These are phyloP conservation scores for Candida pseudocylindracea DNA, from an alignment of 1,139 yeast genomes.

Conservation along the genomic window DNA sequence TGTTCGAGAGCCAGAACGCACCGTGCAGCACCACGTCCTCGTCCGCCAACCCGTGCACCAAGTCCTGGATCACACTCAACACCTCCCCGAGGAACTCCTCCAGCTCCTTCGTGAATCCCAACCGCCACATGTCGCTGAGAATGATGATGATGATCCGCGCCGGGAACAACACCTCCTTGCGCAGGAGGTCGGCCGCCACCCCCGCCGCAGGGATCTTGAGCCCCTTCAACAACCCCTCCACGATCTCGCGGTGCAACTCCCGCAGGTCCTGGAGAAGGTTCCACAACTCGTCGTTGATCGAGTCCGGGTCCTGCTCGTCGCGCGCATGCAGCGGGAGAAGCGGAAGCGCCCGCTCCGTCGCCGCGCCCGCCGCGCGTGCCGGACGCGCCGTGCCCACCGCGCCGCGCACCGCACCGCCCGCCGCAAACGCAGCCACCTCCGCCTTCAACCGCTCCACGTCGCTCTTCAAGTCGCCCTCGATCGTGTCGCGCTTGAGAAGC, in stretches of 20 bases:
- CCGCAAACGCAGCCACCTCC: slow-evolving; percentile 22
- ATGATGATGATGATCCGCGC: slow-evolving; percentile 86
- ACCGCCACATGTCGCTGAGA: slow-evolving; percentile 95
- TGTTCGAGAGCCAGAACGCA: slow-evolving; percentile 95
- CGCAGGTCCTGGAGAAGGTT: slow-evolving; percentile 60
- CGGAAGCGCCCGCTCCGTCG: too few species aligned
- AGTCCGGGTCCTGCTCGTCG: slow-evolving; percentile 36
- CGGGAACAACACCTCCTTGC: slow-evolving; percentile 90
- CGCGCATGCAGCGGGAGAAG: slow-evolving; percentile 6
- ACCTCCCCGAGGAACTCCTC: slow-evolving; percentile 86
- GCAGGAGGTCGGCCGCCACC: slow-evolving; percentile 60
- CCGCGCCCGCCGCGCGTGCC: too few species aligned
- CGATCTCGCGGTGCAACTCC: slow-evolving; percentile 62
- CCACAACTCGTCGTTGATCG: slow-evolving; percentile 54
- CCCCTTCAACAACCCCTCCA: slow-evolving; percentile 74
- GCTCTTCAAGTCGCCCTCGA: slow-evolving; percentile 46
- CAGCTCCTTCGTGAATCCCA: slow-evolving; percentile 80
- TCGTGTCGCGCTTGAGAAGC: slow-evolving; percentile 38
- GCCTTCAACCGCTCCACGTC: slow-evolving; percentile 49
- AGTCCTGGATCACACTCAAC: slow-evolving; percentile 67
- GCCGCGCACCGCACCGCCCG: neutral
- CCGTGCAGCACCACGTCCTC: slow-evolving; percentile 83
- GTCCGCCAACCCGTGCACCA: slow-evolving; percentile 49
- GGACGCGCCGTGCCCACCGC: neutral
- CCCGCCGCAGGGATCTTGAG: slow-evolving; percentile 74